phyloP scores from a whole-genome alignment of 2,329 filamentous ascomycete species.

The Ambrosiella xylebori region DNA sequence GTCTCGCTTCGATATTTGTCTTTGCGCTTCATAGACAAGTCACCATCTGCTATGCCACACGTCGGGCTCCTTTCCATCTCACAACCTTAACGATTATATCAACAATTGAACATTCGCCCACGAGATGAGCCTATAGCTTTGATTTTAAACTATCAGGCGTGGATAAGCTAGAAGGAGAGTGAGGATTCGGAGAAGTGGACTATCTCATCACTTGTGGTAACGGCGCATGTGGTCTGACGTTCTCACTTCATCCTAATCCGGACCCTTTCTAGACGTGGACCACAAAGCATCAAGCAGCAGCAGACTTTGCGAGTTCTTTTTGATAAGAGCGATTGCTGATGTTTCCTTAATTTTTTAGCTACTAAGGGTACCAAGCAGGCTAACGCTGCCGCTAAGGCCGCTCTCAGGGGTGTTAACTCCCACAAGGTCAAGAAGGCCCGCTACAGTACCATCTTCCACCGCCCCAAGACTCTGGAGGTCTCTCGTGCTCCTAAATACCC shows the following conservation, averaged over 20 bases:
- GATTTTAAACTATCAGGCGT: not conserved
- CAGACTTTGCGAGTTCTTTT: constrained; percentile 60
- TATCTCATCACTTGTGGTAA: not conserved
- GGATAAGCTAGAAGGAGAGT: not conserved
- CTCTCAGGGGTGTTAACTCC: constrained; percentile 67
- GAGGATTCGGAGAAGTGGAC: not conserved
- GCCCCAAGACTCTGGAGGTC: constrained; percentile 87
- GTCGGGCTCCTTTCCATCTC: constrained; percentile 8
- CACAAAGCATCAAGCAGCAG: constrained; percentile 45
- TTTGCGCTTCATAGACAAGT: constrained; percentile 4
- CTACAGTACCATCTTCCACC: constrained; percentile 87
- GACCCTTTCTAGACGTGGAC: constrained; percentile 2
- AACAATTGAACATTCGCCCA: constrained; percentile 6
- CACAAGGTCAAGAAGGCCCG: constrained; percentile 91
- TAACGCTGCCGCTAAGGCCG: constrained; percentile 84
- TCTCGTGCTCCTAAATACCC: constrained; percentile 89
- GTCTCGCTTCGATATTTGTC: not conserved
- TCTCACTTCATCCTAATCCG: not conserved
- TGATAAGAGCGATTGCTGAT: constrained; percentile 54
- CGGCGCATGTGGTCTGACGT: not conserved
- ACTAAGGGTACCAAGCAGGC: constrained; percentile 66
- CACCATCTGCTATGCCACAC: not conserved
- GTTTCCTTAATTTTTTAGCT: constrained; percentile 35
- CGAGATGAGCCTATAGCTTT: not conserved
- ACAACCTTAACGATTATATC: constrained; percentile 12